phyloP scores from a whole-genome alignment of 305 asterid genomes.

The Rubia balearica region DNA sequence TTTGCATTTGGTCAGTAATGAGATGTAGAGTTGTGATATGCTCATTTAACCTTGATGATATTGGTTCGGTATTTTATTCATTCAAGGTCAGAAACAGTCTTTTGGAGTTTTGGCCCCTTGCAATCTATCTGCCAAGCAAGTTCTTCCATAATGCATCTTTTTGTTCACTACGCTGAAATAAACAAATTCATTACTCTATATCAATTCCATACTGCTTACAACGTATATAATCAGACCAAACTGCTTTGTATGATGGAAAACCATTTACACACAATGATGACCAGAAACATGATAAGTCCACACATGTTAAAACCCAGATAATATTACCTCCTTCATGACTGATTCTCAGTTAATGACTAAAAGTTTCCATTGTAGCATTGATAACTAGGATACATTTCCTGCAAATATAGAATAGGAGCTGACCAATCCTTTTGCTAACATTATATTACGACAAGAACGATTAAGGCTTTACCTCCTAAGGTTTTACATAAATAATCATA shows the following conservation, averaged over 20 bases:
- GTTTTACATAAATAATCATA: too few species aligned
- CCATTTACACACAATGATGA: neutral
- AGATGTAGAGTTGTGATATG: constrained; percentile 24
- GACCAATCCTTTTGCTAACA: neutral
- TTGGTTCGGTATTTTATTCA: neutral
- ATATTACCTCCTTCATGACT: neutral
- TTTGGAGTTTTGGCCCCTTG: neutral
- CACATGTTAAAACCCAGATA: neutral
- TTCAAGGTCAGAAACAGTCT: neutral
- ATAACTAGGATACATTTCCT: neutral
- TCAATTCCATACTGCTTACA: neutral
- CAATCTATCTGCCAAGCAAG: neutral
- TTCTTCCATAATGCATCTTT: neutral
- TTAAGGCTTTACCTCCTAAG: neutral
- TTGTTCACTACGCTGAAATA: neutral
- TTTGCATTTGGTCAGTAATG: constrained; percentile 46
- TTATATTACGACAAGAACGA: too few species aligned
- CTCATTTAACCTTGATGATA: constrained; percentile 1
- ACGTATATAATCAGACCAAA: neutral
- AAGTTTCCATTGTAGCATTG: neutral
- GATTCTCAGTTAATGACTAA: neutral
- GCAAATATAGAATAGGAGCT: neutral
- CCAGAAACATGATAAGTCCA: neutral
- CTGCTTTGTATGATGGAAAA: neutral
- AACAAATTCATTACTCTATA: neutral